Evolutionary conservation across 1,284 basidiomycete species (phyloP), one percentile per base, ranked within the genome.

Genomic region (Ustilago nuda): DNA sequence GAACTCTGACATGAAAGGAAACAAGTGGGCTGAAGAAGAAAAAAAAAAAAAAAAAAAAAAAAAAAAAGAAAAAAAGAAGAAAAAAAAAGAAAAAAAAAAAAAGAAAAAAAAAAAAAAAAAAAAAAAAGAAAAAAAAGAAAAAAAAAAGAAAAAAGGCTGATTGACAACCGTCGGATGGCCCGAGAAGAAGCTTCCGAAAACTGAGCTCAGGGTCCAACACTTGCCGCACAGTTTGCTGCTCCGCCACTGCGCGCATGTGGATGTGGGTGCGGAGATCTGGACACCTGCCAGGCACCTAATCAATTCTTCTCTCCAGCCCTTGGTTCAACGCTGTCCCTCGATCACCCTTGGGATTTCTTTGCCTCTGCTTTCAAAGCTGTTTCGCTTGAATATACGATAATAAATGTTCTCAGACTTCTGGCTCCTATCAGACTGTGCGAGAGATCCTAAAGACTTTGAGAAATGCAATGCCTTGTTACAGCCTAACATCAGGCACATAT

Each of bases 181-280:
- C n/a, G 43, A 45, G 52, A 54, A 37, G 54, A 56, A 56, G 54
- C 36, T 56, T 56, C 23, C 37, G 19, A 39, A 56, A 43, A 43
- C 36, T 41, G 54, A 56, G 23, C 36, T 56, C 54, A 56, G 54
- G 54, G 54, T 56, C 54, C 54, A 56, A 37, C 11, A 6, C 46
- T 48, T 48, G 46, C 46, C 23, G 46, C 46, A 48, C 7, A 30
- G n/a, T 23, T 17, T 13, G 46, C 46, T 48, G 46, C 27, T 48
- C 8, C 1, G 3, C n/a, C 15, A 12, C 48, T 51, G 48, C 27
- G 48, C 48, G 48, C 23, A 3, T 27, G 23, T 27, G 23, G 3
- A 3, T 27, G 23, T 27, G 23, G 3, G 23, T 27, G 45, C 45
- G 45, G 45, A 48, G 45, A 37, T 37, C 35, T 54, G 52, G 12